Evolutionary conservation across 2,329 filamentous ascomycete species (phyloP).

Genomic region (Canariomyces notabilis): DNA sequence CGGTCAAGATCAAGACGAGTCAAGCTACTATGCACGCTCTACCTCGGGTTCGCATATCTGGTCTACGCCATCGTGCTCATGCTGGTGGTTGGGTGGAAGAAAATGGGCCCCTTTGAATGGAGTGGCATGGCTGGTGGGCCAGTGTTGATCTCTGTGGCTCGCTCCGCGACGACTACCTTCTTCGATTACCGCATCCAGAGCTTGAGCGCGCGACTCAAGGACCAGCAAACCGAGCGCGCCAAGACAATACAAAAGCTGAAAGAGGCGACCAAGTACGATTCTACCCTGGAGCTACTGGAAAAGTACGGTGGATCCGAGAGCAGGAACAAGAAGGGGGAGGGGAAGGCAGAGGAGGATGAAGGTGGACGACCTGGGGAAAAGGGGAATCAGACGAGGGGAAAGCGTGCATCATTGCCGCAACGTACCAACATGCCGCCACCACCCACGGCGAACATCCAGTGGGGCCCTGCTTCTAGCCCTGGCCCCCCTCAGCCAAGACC

Average conservation of each 20-base stretch:
- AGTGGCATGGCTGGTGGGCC: slow-evolving; percentile 73
- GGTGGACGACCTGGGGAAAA: slow-evolving; percentile 26
- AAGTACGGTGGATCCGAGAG: slow-evolving; percentile 77
- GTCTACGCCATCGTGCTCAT: slow-evolving; percentile 76
- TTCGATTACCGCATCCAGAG: slow-evolving; percentile 78
- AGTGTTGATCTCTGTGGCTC: slow-evolving; percentile 71
- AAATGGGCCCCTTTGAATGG: slow-evolving; percentile 74
- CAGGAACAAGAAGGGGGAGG: slow-evolving; percentile 34
- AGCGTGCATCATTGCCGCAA: slow-evolving; percentile 15
- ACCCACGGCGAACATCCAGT: slow-evolving; percentile 57
- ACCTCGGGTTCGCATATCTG: slow-evolving; percentile 84
- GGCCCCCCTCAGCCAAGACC: slow-evolving; percentile 28
- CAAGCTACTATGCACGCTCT: slow-evolving; percentile 84
- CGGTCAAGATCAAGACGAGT: slow-evolving; percentile 69
- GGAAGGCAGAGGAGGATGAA: slow-evolving; percentile 23
- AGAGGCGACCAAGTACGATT: slow-evolving; percentile 91
- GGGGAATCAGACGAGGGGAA: slow-evolving; percentile 20
- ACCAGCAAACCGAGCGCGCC: slow-evolving; percentile 71
- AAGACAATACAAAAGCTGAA: slow-evolving; percentile 93
- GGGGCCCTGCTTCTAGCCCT: slow-evolving; percentile 29
- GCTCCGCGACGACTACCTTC: slow-evolving; percentile 60
- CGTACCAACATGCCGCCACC: slow-evolving; percentile 44
- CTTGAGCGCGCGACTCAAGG: slow-evolving; percentile 64
- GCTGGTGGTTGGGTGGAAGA: slow-evolving; percentile 78
- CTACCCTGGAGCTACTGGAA: slow-evolving; percentile 84